These are phyloP conservation scores for Monilinia laxa DNA, from an alignment of 2,329 filamentous ascomycete genomes.

Conservation along the genomic window DNA sequence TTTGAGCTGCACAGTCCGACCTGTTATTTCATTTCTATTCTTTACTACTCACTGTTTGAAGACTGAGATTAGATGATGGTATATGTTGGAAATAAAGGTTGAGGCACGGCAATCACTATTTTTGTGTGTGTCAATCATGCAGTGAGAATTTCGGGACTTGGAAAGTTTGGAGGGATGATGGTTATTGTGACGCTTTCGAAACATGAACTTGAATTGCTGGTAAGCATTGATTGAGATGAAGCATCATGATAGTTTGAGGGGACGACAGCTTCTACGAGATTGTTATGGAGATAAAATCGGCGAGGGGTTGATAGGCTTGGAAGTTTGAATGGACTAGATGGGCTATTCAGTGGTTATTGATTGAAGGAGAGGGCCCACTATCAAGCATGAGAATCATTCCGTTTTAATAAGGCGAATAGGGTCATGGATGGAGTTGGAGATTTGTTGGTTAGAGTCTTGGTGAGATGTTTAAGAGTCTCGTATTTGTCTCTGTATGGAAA, in stretches of 20 bases:
- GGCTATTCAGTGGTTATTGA: slow-evolving; percentile 3
- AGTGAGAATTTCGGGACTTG: slow-evolving; percentile 13
- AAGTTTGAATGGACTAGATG: background rate
- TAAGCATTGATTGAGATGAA: background rate
- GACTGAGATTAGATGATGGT: background rate
- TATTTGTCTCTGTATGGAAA: slow-evolving; percentile 13
- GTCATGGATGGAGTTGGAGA: background rate
- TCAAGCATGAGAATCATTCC: slow-evolving; percentile 1
- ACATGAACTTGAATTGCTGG: background rate
- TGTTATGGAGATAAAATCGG: background rate
- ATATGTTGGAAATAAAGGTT: background rate
- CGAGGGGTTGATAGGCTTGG: background rate
- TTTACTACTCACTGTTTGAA: slow-evolving; percentile 9
- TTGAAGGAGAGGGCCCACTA: background rate
- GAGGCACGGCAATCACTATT: background rate
- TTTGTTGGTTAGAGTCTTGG: background rate
- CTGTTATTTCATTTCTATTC: slow-evolving; percentile 2
- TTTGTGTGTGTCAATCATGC: background rate
- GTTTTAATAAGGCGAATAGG: slow-evolving; percentile 2
- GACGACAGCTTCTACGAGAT: background rate
- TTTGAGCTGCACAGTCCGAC: slow-evolving; percentile 6
- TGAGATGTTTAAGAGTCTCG: background rate
- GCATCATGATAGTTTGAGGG: background rate
- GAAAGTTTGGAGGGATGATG: background rate
- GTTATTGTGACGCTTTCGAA: background rate